Percentiles rank a stretch among this genome's conserved stretches.
Evolutionary conservation across 768 basidiomycete species (phyloP).

Genomic region (Boletus tylopilopsis): DNA sequence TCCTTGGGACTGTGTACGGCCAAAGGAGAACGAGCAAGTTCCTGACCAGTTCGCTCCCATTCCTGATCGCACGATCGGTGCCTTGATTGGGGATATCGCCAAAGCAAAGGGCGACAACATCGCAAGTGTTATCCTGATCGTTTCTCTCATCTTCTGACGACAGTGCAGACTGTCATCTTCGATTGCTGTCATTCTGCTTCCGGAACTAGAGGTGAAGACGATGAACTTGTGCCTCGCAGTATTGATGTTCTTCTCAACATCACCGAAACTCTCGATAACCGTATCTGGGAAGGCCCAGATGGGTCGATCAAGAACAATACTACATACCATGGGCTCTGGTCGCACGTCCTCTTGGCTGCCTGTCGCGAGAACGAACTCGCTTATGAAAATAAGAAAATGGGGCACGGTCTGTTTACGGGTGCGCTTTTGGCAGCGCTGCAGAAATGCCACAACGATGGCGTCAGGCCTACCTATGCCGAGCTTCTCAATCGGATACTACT

Average conservation of each 20-base stretch:
- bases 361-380: conserved; percentile 37
- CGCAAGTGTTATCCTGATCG: conserved; percentile 28
- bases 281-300: conserved; percentile 19
- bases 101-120: conserved; percentile 41
- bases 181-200: conserved; percentile 46
- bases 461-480: conserved; percentile 30
- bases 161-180: conserved; percentile 40
- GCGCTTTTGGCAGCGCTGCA: conserved; percentile 19
- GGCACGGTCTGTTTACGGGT: conserved; percentile 24
- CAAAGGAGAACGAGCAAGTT: no score
- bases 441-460: neutral
- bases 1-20: conserved; percentile 30
- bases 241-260: conserved; percentile 3
- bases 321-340: conserved; percentile 27
- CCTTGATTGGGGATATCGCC: conserved; percentile 37
- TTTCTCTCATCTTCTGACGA: neutral
- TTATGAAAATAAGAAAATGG: conserved; percentile 17
- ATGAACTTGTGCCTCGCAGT: conserved; percentile 6
- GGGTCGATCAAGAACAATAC: conserved; percentile 11
- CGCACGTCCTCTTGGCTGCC: conserved; percentile 43
- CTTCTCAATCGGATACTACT: conserved; percentile 8
- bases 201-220: conserved; percentile 23
- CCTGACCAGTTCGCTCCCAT: conserved; percentile 24
- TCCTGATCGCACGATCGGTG: conserved; percentile 41
- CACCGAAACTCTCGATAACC: conserved; percentile 22